phyloP scores from a whole-genome alignment of 129 eudicot genomes.

The Deinandra increscens region DNA sequence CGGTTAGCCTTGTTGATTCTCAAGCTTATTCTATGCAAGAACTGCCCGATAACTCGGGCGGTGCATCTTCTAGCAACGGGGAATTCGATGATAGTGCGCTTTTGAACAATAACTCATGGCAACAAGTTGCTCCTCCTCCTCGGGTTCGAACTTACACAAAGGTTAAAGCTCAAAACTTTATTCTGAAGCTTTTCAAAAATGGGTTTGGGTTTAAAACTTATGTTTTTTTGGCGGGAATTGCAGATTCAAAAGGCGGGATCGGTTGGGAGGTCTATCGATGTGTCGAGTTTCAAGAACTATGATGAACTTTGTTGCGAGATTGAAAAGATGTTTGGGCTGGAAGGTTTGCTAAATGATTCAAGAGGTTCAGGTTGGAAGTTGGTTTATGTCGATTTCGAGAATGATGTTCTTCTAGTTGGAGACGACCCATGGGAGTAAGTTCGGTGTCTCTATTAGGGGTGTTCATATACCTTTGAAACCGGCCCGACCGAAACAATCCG shows the following conservation, averaged over 20 bases:
- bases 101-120: slow-evolving; percentile 73
- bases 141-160: slow-evolving; percentile 91
- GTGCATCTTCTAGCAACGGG: slow-evolving; percentile 93
- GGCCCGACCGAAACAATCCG: not conserved
- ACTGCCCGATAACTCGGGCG: slow-evolving; percentile 84
- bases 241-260: slow-evolving; percentile 99
- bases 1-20: slow-evolving; percentile 84
- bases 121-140: slow-evolving; percentile 73
- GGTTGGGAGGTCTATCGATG: slow-evolving; percentile 98
- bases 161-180: slow-evolving; percentile 37
- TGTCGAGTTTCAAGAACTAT: slow-evolving; percentile 75
- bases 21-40: slow-evolving; percentile 88
- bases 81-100: slow-evolving; percentile 74
- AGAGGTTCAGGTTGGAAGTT: slow-evolving; percentile 93
- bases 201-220: not conserved
- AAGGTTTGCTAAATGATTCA: slow-evolving; percentile 79
- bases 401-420: slow-evolving; percentile 94
- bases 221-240: not conserved
- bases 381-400: slow-evolving; percentile 94
- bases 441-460: not conserved
- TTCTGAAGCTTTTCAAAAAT: not conserved
- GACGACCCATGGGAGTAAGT: slow-evolving; percentile 99
- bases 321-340: slow-evolving; percentile 97
- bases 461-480: not conserved
- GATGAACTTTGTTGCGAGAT: slow-evolving; percentile 78